Base-by-base conservation (phyloP, 306 rosid genomes). In the Macrotyloma uniflorum region DNA sequence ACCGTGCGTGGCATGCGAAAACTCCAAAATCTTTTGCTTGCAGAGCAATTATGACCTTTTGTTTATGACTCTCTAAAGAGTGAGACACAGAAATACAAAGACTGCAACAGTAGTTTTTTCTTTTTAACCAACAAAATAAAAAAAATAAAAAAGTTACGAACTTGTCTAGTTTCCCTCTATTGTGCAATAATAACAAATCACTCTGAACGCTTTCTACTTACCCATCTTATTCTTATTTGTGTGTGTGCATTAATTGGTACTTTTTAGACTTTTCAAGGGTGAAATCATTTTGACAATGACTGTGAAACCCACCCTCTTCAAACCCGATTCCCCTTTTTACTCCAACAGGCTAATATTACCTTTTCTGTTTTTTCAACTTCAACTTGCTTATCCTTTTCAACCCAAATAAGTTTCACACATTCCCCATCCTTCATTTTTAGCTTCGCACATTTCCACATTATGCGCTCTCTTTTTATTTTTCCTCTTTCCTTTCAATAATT, bases 281-380 rank as follows among this genome's bases (percentile, higher is more conserved):
- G 70, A 47, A 67, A 67, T 72, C 61, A 72, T 35, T 28, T 72
- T 46, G 57, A 72, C 45, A 50, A 72, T 65, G 59, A 80, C 79
- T 50, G 46, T n/a, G 24, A 19, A 61, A 6, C 22, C 36, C 11
- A 54, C 8, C 38, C 19, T 55, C 42, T 57, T 28, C 7, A 35
- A 54, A 35, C 28, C 15, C 33, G 19, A 18, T 77, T 24, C 26
- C 1, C 5, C 14, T 26, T 67, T 75, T 74, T 67, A 54, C 69
- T 62, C 43, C 67, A 67, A 9, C 8, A 23, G 22, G 12, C 30
- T 24, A n/a, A 49, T 19, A n/a, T 23, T 24, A 15, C 6, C 24
- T 9, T 40, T 14, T 73, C 14, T 51, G 4, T 24, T 26, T 73
- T 63, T 63, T 63, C 8, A 14, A 28, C 1, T 33, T 9, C 9